Conservation (phyloP, 495 filamentous ascomycete species). For the Penicillium goetzii region DNA sequence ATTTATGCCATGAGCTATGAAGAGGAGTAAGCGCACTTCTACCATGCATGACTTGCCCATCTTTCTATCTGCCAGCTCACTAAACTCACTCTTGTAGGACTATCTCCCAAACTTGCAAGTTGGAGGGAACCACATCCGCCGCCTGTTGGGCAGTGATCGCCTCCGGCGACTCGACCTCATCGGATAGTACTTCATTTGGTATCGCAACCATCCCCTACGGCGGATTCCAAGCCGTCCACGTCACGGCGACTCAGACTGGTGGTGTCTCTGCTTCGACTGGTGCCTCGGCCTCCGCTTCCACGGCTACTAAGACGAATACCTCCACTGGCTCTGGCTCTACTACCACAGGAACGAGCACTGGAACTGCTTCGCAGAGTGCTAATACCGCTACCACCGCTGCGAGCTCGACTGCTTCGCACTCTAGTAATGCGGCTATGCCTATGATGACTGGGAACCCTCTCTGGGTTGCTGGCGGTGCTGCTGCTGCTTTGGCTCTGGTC, state of each 20-base stretch:
- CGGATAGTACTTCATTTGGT: not conserved
- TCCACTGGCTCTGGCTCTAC: conserved; percentile 12
- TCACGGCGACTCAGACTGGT: conserved; percentile 21
- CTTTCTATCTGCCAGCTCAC: not conserved
- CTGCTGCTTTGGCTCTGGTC: conserved; percentile 19
- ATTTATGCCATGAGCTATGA: not conserved
- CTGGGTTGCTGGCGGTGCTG: conserved; percentile 25
- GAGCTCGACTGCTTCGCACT: conserved; percentile 8
- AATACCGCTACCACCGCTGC: conserved; percentile 11
- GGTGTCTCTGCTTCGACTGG: conserved; percentile 16
- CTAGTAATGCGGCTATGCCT: conserved; percentile 23
- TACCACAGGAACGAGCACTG: conserved; percentile 1
- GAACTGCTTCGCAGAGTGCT: not conserved
- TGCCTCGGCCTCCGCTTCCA: conserved; percentile 19
- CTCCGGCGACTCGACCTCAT: not conserved
- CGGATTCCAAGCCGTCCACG: conserved; percentile 12
- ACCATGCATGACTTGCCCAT: not conserved
- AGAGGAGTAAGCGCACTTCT: not conserved
- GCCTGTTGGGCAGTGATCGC: not conserved
- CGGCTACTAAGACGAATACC: conserved; percentile 8
- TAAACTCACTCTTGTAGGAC: not conserved
- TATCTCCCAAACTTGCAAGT: not conserved
- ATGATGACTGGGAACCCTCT: conserved; percentile 23
- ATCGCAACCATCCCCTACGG: conserved; percentile 11
- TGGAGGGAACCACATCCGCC: conserved; percentile 1